Percentiles rank a stretch among this genome's conserved stretches.
phyloP scores from a whole-genome alignment of 2,329 filamentous ascomycete species.

The Tetracladium maxilliforme region DNA sequence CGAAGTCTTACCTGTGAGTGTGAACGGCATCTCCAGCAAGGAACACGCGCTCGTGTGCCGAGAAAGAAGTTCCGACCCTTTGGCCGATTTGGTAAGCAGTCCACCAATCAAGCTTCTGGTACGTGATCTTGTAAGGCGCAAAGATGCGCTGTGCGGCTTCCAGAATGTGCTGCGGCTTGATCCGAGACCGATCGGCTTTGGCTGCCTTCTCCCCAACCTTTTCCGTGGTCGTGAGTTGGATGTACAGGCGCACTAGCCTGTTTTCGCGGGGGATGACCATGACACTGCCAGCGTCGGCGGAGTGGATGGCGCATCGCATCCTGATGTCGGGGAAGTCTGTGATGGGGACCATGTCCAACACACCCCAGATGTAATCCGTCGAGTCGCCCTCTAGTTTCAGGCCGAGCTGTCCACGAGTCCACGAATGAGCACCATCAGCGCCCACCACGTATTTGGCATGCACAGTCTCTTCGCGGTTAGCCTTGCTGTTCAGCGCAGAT shows the following conservation, averaged over 20 bases:
- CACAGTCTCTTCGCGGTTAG: constrained; percentile 24
- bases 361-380: constrained; percentile 26
- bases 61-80: constrained; percentile 43
- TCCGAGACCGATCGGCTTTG: constrained; percentile 41
- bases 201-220: constrained; percentile 24
- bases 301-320: constrained; percentile 41
- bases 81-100: constrained; percentile 56
- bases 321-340: constrained; percentile 47
- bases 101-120: constrained; percentile 53
- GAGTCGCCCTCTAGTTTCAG: constrained; percentile 29
- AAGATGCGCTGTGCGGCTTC: constrained; percentile 49
- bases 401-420: constrained; percentile 29
- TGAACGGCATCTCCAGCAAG: constrained; percentile 41
- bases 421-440: constrained; percentile 35
- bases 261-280: constrained; percentile 53
- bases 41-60: constrained; percentile 43
- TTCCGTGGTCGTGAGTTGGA: constrained; percentile 39
- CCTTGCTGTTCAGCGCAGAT: constrained; percentile 16
- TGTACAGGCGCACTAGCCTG: constrained; percentile 47
- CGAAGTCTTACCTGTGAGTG: too few relatives aligned
- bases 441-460: constrained; percentile 51
- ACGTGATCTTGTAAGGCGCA: constrained; percentile 49
- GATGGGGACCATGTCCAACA: constrained; percentile 33
- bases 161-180: constrained; percentile 49
- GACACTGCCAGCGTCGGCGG: constrained; percentile 36